These are phyloP conservation scores for Ophiostoma fasciatum DNA, from an alignment of 2,329 filamentous ascomycete species.

Conservation along the genomic window DNA sequence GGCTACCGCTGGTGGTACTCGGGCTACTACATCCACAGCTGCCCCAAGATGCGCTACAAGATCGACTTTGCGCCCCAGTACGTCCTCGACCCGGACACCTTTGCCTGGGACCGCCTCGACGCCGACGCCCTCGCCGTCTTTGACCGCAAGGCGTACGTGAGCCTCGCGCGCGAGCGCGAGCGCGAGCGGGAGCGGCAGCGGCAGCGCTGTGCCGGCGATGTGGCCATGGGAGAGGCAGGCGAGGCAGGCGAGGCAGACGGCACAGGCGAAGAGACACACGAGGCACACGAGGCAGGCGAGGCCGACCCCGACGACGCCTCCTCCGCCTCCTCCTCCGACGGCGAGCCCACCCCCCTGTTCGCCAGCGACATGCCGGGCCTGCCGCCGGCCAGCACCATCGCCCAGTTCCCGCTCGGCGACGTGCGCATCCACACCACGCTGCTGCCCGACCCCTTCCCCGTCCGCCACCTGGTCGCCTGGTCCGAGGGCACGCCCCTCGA, in stretches of 20 bases:
- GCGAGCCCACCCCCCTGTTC: conserved; percentile 31
- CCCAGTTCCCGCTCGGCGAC: conserved; percentile 39
- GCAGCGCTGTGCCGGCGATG: too few relatives aligned
- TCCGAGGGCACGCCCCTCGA: conserved; percentile 34
- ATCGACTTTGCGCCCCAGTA: conserved; percentile 62
- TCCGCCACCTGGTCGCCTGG: conserved; percentile 45
- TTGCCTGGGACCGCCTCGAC: conserved; percentile 47
- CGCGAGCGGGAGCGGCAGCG: conserved; percentile 11
- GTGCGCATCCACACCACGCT: conserved; percentile 38
- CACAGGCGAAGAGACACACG: conserved; percentile 7
- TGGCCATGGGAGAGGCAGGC: not conserved
- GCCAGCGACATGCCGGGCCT: conserved; percentile 53
- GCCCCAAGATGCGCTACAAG: conserved; percentile 76
- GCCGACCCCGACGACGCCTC: conserved; percentile 14
- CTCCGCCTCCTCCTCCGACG: conserved; percentile 2
- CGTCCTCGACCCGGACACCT: conserved; percentile 53
- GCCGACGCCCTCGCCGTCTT: conserved; percentile 31
- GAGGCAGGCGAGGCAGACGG: not conserved
- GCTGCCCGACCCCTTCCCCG: conserved; percentile 23
- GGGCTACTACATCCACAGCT: conserved; percentile 69
- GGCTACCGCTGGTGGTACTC: conserved; percentile 68
- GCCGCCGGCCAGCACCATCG: conserved; percentile 37
- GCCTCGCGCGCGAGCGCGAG: conserved; percentile 22
- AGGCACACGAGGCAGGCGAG: conserved; percentile 1
- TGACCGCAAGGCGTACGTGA: conserved; percentile 42